Conservation (phyloP, 2,329 filamentous ascomycete genomes). For the Stachybotrys chlorohalonatus region DNA sequence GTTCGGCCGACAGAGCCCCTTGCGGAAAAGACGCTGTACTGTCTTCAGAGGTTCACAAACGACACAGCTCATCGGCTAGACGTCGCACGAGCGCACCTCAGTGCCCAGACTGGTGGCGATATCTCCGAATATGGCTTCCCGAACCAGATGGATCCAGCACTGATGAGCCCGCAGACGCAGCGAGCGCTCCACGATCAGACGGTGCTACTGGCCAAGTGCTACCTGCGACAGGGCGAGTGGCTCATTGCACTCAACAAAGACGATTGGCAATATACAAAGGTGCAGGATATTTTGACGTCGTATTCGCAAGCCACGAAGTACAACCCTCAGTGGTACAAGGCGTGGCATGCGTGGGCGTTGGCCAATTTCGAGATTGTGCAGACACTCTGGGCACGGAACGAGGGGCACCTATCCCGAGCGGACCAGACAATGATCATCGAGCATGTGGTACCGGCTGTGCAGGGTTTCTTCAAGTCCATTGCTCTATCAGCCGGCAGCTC, state of each 20-base stretch:
- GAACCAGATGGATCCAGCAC: slow-evolving; percentile 31
- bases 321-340: slow-evolving; percentile 95
- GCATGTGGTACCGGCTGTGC: slow-evolving; percentile 89
- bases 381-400: slow-evolving; percentile 58
- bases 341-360: slow-evolving; percentile 97
- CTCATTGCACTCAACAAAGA: slow-evolving; percentile 76
- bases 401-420: slow-evolving; percentile 32
- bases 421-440: slow-evolving; percentile 66
- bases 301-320: slow-evolving; percentile 90
- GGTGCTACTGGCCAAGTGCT: slow-evolving; percentile 83
- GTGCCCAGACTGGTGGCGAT: slow-evolving; percentile 36
- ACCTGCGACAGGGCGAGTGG: slow-evolving; percentile 95
- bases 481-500: slow-evolving; percentile 85
- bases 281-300: slow-evolving; percentile 81
- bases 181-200: slow-evolving; percentile 51
- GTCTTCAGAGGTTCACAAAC: slow-evolving; percentile 50
- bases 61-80: slow-evolving; percentile 49
- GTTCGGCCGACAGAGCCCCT: neutral
- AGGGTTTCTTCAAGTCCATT: slow-evolving; percentile 97
- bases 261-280: slow-evolving; percentile 79
- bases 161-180: slow-evolving; percentile 40
- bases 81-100: slow-evolving; percentile 41
- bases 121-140: slow-evolving; percentile 43
- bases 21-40: slow-evolving; percentile 44
- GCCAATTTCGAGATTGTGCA: slow-evolving; percentile 99